A percentile compares a stretch with the other conserved stretches of the same genome.
These are phyloP conservation scores for Eleusine indica DNA, from an alignment of 176 grass and related monocot species.

Conservation along the genomic window DNA sequence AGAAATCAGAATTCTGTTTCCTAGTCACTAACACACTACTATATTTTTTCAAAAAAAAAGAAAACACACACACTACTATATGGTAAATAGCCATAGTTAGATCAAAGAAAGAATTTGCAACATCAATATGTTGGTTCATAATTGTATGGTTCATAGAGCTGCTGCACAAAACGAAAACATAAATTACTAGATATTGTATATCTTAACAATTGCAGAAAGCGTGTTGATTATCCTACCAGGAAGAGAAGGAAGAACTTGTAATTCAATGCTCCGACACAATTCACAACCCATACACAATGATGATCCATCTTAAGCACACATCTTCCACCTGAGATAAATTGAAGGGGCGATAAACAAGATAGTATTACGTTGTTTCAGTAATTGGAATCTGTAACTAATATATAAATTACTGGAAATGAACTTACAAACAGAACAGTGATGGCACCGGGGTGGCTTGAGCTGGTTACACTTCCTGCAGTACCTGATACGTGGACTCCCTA, in stretches of 20 bases:
- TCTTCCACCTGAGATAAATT: slow-evolving; percentile 68
- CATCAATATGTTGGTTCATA: background rate
- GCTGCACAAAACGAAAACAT: background rate
- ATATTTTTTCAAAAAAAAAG: background rate
- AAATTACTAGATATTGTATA: background rate
- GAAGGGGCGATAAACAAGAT: background rate
- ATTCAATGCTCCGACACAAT: slow-evolving; percentile 86
- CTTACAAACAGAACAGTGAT: slow-evolving; percentile 98
- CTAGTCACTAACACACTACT: background rate
- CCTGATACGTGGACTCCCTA: slow-evolving; percentile 54
- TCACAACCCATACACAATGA: slow-evolving; percentile 93
- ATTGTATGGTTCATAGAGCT: background rate
- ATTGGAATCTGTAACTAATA: background rate
- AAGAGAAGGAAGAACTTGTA: slow-evolving; percentile 93
- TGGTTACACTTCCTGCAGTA: slow-evolving; percentile 92
- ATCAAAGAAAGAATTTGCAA: background rate
- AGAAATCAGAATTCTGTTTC: background rate
- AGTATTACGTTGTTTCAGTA: background rate
- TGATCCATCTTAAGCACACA: slow-evolving; percentile 93
- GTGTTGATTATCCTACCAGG: slow-evolving; percentile 53
- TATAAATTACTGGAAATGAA: background rate
- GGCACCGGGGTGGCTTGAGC: slow-evolving; percentile 83
- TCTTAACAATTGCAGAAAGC: background rate
- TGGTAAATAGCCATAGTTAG: background rate
- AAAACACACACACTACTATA: background rate